phyloP scores from a whole-genome alignment of 768 basidiomycete species.

The Leccinellum albellum region DNA sequence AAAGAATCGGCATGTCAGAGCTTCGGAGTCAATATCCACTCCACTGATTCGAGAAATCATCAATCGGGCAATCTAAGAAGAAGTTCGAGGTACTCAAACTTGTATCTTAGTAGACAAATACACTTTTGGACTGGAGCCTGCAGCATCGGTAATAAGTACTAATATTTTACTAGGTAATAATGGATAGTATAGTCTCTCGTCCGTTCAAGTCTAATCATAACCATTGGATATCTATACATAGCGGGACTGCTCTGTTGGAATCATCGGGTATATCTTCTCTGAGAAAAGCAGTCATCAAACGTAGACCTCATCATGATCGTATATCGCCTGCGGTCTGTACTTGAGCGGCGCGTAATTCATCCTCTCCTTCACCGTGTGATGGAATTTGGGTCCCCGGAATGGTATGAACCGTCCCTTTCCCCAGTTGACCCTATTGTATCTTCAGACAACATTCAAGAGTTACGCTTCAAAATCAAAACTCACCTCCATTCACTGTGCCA shows the following conservation, averaged over 20 bases:
- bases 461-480: slow-evolving; percentile 28
- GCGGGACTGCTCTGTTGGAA: too few relatives aligned
- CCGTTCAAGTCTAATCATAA: neutral
- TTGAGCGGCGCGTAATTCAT: slow-evolving; percentile 44
- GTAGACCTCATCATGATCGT: slow-evolving; percentile 43
- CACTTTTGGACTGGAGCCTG: too few relatives aligned
- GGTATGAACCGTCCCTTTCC: slow-evolving; percentile 56
- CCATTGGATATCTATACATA: too few relatives aligned
- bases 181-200: too few relatives aligned
- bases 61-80: too few relatives aligned
- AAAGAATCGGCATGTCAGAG: too few relatives aligned
- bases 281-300: slow-evolving; percentile 22
- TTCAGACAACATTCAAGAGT: neutral
- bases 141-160: too few relatives aligned
- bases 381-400: slow-evolving; percentile 51
- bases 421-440: slow-evolving; percentile 36
- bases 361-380: slow-evolving; percentile 58
- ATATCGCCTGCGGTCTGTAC: slow-evolving; percentile 59
- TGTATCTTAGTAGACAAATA: too few relatives aligned
- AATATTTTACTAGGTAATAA: neutral
- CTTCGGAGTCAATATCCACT: too few relatives aligned
- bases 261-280: neutral
- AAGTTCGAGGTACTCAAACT: too few relatives aligned
- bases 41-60: too few relatives aligned
- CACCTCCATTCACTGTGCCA: slow-evolving; percentile 59